phyloP scores from a whole-genome alignment of 2,329 filamentous ascomycete species.

The Cadophora malorum region DNA sequence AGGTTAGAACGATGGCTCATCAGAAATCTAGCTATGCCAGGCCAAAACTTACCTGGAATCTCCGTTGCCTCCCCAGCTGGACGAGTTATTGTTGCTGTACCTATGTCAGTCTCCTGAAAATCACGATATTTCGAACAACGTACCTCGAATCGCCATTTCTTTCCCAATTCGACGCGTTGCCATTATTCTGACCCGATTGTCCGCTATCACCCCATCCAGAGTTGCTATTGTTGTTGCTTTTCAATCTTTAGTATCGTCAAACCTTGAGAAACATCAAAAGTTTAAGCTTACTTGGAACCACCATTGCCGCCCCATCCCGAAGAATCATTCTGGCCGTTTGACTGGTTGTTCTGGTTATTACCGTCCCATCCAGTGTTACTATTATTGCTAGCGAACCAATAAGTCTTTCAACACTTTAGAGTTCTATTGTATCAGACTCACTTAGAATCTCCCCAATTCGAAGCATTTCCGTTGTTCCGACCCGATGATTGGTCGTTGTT shows the following conservation, averaged over 20 bases:
- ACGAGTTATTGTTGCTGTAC: background rate
- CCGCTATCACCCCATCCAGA: background rate
- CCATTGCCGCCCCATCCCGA: background rate
- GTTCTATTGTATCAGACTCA: background rate
- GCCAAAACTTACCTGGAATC: slow-evolving; percentile 4
- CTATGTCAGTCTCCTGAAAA: background rate
- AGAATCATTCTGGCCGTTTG: background rate
- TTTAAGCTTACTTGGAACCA: background rate
- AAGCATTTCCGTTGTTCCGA: slow-evolving; percentile 14
- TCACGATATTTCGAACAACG: background rate
- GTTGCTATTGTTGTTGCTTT: slow-evolving; percentile 14
- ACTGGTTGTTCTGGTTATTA: background rate
- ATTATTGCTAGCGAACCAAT: background rate
- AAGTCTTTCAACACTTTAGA: background rate
- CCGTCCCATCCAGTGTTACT: background rate
- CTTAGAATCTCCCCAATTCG: slow-evolving; percentile 9
- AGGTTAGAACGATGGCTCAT: background rate
- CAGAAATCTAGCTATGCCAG: background rate
- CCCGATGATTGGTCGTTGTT: slow-evolving; percentile 20
- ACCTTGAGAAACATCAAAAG: background rate
- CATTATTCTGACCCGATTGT: background rate
- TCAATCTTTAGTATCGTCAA: background rate
- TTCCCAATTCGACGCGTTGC: background rate
- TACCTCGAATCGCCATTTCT: background rate
- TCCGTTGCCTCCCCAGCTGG: slow-evolving; percentile 3